Conservation (phyloP, 805 yeast genomes). For the Lipomyces sp. region DNA sequence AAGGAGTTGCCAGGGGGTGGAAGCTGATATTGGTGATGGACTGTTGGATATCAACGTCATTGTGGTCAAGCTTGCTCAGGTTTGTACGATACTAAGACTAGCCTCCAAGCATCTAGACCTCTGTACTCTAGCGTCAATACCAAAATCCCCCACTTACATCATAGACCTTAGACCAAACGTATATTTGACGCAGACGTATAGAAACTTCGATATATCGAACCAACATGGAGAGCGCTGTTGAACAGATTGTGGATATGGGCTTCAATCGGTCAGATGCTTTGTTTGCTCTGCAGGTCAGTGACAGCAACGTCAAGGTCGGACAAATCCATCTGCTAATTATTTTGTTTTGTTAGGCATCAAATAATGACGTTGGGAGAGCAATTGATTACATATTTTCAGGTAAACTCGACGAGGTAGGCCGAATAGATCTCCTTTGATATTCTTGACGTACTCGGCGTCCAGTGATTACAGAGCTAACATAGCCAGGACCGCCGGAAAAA, state of each 20-base stretch:
- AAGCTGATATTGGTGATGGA: no score
- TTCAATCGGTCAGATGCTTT: conserved; percentile 41
- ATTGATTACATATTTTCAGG: conserved; percentile 42
- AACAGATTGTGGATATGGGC: conserved; percentile 44
- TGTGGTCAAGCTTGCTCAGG: no score
- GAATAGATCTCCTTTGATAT: neutral
- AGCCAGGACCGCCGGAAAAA: conserved; percentile 15
- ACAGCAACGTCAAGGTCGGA: neutral
- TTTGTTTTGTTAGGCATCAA: conserved; percentile 30
- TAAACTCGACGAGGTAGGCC: conserved; percentile 26
- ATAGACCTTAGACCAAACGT: no score
- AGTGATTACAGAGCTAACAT: neutral
- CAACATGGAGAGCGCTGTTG: conserved; percentile 22
- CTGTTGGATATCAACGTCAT: no score
- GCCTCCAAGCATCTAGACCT: no score
- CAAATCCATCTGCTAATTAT: conserved; percentile 7
- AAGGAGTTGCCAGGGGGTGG: no score
- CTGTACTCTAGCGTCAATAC: no score
- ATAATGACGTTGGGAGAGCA: conserved; percentile 41
- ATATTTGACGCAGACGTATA: no score
- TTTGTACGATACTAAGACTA: no score
- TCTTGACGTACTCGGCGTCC: neutral
- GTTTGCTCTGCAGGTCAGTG: conserved; percentile 40
- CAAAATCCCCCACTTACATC: no score
- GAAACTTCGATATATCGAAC: neutral